These are phyloP conservation scores for Globisporangium paddicum DNA, from an alignment of 352 stramenopile species.

Conservation along the genomic window DNA sequence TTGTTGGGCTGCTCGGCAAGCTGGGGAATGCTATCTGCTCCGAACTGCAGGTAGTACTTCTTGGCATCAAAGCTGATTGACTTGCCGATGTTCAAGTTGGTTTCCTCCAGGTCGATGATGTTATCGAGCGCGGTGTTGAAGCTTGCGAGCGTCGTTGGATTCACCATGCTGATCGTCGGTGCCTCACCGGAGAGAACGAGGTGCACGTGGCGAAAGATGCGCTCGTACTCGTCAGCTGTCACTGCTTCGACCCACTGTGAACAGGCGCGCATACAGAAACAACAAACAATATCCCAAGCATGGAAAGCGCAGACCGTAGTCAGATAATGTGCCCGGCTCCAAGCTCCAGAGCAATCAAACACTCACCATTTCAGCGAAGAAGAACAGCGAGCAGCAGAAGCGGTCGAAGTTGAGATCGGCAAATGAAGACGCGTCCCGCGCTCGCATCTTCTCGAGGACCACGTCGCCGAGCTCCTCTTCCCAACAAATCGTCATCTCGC, in stretches of 20 bases:
- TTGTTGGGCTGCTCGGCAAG: background rate
- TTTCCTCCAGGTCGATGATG: slow-evolving; percentile 25
- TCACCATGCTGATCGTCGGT: slow-evolving; percentile 13
- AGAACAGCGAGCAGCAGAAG: slow-evolving; percentile 60
- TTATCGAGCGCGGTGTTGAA: slow-evolving; percentile 27
- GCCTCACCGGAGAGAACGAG: slow-evolving; percentile 17
- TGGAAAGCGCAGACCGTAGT: background rate
- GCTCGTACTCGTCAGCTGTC: slow-evolving; percentile 28
- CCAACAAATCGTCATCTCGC: slow-evolving; percentile 60
- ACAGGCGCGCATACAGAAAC: background rate
- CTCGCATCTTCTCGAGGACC: slow-evolving; percentile 45
- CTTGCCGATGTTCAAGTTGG: slow-evolving; percentile 34
- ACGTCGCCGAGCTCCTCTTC: slow-evolving; percentile 45
- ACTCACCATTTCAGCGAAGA: slow-evolving; percentile 51
- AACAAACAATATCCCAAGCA: background rate
- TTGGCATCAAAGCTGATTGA: slow-evolving; percentile 34
- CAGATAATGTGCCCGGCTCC: background rate
- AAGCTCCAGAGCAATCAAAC: background rate
- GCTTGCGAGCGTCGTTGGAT: slow-evolving; percentile 30
- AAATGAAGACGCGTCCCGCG: slow-evolving; percentile 30
- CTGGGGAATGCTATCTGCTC: slow-evolving; percentile 1
- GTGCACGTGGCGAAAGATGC: slow-evolving; percentile 31
- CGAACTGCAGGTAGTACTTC: slow-evolving; percentile 28
- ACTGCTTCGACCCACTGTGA: slow-evolving; percentile 35
- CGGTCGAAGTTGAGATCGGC: slow-evolving; percentile 36